Evolutionary conservation across 2,329 filamentous ascomycete genomes (phyloP), one percentile per base, ranked within the genome.

Genomic region (Aspergillus novofumigatus): DNA sequence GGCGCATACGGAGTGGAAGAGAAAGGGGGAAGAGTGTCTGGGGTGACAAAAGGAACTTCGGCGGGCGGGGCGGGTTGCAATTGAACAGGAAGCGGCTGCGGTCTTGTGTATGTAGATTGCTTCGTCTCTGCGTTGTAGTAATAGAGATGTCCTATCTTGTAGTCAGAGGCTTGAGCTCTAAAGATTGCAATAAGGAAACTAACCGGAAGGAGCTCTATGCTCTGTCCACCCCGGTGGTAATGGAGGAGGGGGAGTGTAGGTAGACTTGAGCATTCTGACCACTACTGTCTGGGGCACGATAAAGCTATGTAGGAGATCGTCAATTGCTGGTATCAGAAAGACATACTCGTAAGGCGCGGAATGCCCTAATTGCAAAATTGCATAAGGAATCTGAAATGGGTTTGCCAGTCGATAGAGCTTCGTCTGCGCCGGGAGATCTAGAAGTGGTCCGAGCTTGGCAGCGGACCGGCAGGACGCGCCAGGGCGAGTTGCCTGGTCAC

Each of bases 221-320:
- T 96, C 90, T n/a, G 89, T 91, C 92, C 92, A 97, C 61, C 91
- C 92, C 47, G 87, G 81, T 28, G 87, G 88, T 0, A 97, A 80
- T 38, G 89, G 85, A 49, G 84, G 80, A 9, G 83, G 81, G 23
- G 85, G 81, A 59, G 83, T 85, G 74, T 92, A 86, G n/a, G 90
- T 92, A 21, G 88, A 90, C 69, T 86, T 91, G 51, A 93, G 78
- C 88, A 91, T 91, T 49, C 45, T 67, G 6, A 35, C 28, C 32
- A 44, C 28, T 41, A 51, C 51, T 25, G 26, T 25, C 4, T 14
- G 49, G 11, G 10, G 2, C 6, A 21, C 9, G 14, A 47, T 51
- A 10, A 4, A 11, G 6, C 10, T 26, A 32, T 10, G n/a, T 51
- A 48, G 4, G 14, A 42, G 11, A 6, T 47, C 3, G n/a, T 23